A percentile compares a stretch with the other conserved stretches of the same genome.
Evolutionary conservation across 2,329 filamentous ascomycete genomes (phyloP).

Genomic region (Aspergillus thermomutatus): DNA sequence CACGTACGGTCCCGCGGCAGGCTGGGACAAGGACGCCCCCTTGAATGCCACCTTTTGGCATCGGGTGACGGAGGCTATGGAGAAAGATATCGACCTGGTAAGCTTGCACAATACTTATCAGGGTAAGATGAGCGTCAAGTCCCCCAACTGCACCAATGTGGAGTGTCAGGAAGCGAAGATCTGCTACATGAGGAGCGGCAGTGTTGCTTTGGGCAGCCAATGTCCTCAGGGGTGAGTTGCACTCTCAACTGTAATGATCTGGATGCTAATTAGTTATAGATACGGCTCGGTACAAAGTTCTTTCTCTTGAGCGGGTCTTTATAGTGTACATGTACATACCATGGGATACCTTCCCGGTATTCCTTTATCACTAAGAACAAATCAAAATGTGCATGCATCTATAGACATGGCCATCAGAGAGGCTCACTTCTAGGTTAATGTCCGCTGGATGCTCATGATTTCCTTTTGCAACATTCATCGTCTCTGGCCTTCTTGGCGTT

Average conservation of each 20-base stretch:
- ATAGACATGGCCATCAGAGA: neutral
- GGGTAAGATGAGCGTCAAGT: conserved; percentile 51
- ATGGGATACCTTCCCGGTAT: neutral
- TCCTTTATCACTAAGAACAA: neutral
- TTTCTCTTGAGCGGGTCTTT: conserved; percentile 16
- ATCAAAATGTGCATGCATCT: neutral
- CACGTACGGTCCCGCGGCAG: conserved; percentile 43
- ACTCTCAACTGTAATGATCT: neutral
- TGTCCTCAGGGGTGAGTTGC: conserved; percentile 50
- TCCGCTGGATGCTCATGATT: neutral
- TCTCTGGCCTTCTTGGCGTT: neutral
- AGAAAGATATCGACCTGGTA: conserved; percentile 49
- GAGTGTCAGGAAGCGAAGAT: conserved; percentile 54
- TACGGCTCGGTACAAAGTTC: conserved; percentile 43
- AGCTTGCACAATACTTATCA: conserved; percentile 50
- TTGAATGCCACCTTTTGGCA: conserved; percentile 61
- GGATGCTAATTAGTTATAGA: conserved; percentile 11
- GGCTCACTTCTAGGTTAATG: neutral
- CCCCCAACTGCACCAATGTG: conserved; percentile 50
- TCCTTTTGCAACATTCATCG: neutral
- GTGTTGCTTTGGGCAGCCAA: conserved; percentile 47
- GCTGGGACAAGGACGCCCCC: conserved; percentile 48
- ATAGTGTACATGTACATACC: neutral
- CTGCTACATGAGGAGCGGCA: conserved; percentile 59
- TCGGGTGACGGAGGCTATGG: conserved; percentile 56